Evolutionary conservation across 805 yeast genomes (phyloP).

Genomic region (Ogataea degrootiae): DNA sequence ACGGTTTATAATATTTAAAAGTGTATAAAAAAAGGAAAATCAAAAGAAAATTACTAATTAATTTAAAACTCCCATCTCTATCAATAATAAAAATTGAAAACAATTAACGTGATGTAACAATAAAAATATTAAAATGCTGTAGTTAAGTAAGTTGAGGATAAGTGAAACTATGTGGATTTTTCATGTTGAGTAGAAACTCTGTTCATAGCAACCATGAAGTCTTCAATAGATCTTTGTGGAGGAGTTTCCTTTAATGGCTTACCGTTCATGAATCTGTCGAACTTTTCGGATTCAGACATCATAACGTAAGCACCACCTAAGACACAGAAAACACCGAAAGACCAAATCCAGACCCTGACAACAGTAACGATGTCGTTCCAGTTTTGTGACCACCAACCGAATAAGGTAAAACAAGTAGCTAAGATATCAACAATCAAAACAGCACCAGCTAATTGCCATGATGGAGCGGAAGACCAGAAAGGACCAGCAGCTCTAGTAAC

Average conservation of each 20-base stretch:
- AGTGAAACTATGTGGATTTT: conserved; percentile 51
- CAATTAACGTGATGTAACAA: too few species aligned
- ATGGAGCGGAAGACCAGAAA: conserved; percentile 91
- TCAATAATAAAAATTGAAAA: not conserved
- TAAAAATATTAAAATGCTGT: not conserved
- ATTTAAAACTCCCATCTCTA: too few species aligned
- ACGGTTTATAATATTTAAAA: too few species aligned
- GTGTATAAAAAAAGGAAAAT: too few species aligned
- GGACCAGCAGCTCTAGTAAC: conserved; percentile 94
- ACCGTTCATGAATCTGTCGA: conserved; percentile 77
- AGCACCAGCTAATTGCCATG: conserved; percentile 92
- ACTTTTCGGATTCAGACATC: conserved; percentile 69
- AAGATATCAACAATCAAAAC: conserved; percentile 79
- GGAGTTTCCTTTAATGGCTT: conserved; percentile 49
- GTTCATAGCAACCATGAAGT: conserved; percentile 75
- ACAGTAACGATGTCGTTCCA: conserved; percentile 91
- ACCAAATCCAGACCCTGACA: conserved; percentile 85
- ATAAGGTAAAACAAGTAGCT: conserved; percentile 81
- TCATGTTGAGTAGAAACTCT: conserved; percentile 84
- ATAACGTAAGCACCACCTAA: conserved; percentile 90
- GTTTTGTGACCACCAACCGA: conserved; percentile 95
- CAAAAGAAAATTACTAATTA: too few species aligned
- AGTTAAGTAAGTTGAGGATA: not conserved
- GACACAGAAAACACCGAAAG: conserved; percentile 90
- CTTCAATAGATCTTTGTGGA: conserved; percentile 66